Evolutionary conservation across 306 rosid species (phyloP), one percentile per base, ranked within the genome.

Genomic region (Gleditsia sinensis): DNA sequence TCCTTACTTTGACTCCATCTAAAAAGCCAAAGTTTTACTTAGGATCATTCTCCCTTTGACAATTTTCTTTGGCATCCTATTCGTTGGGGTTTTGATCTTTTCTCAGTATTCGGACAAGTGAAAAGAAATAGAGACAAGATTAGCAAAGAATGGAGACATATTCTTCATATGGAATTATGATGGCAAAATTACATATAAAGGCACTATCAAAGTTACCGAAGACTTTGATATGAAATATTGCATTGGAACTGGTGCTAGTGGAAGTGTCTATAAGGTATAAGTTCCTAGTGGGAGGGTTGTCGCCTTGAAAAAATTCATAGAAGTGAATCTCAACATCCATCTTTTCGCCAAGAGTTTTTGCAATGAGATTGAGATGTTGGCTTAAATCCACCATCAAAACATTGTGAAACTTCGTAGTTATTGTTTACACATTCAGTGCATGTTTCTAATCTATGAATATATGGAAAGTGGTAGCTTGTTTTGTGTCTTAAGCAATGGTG

Each of bases 171-270:
- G n/a, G n/a, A n/a, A n/a, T n/a, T n/a, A n/a, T n/a, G n/a, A n/a
- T n/a, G n/a, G n/a, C n/a, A n/a, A 37, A 24, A 73, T 60, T 7
- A 61, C 60, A 16, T 73, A 30, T 51, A 56, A 75, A 24, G 72
- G 63, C 9, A 75, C 63, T 33, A 27, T 75, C 12, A 5, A n/a
- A 25, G 55, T 0, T 6, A 33, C 43, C 1, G 45, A 59, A 3
- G n/a, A 54, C 11, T 54, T 54, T 54, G 59, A 54, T 54, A 23
- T 24, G 0, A 9, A 3, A 9, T 54, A 10, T 23, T 54, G 59
- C 12, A 3, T 54, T 23, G 59, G 59, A 23, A 54, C 59, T 0
- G 59, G 33, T 21, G n/a, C n/a, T n/a, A n/a, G n/a, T n/a, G n/a
- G n/a, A n/a, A n/a, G n/a, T n/a, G n/a, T n/a, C n/a, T n/a, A 54